Evolutionary conservation across 1,284 basidiomycete genomes (phyloP).

Genomic region (Phylloporus gajari): DNA sequence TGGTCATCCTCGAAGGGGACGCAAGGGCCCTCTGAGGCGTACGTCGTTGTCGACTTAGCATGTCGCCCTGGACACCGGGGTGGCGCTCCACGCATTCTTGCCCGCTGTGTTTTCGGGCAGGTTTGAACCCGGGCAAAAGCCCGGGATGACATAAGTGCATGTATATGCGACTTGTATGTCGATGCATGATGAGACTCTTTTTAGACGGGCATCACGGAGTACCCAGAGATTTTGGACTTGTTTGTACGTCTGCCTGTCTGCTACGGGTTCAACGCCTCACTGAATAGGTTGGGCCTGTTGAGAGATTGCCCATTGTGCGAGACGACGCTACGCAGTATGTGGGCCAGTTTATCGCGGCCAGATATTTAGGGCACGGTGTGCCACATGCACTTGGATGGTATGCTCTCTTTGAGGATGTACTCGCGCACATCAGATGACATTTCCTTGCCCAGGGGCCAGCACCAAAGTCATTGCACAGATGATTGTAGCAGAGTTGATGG

Average conservation of each 20-base stretch:
- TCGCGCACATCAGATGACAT: background rate
- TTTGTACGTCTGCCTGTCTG: background rate
- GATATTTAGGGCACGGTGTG: constrained; percentile 86
- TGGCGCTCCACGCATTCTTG: no score
- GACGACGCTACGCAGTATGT: constrained; percentile 42
- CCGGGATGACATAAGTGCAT: no score
- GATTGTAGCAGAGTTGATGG: constrained; percentile 64
- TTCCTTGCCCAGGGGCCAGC: constrained; percentile 53
- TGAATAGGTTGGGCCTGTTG: constrained; percentile 73
- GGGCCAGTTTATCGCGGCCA: constrained; percentile 80
- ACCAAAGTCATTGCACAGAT: constrained; percentile 74
- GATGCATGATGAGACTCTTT: no score
- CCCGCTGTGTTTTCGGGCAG: no score
- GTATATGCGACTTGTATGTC: no score
- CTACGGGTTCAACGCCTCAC: background rate
- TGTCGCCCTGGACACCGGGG: no score
- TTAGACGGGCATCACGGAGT: no score
- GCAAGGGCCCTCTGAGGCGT: no score
- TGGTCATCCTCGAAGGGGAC: no score
- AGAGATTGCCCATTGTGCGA: constrained; percentile 39
- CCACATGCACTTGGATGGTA: constrained; percentile 79
- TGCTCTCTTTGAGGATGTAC: constrained; percentile 27
- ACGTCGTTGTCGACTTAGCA: no score
- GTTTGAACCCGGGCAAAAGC: no score
- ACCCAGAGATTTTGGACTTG: no score